Evolutionary conservation across 257 asterid genomes (phyloP).

Genomic region (Echium plantagineum): DNA sequence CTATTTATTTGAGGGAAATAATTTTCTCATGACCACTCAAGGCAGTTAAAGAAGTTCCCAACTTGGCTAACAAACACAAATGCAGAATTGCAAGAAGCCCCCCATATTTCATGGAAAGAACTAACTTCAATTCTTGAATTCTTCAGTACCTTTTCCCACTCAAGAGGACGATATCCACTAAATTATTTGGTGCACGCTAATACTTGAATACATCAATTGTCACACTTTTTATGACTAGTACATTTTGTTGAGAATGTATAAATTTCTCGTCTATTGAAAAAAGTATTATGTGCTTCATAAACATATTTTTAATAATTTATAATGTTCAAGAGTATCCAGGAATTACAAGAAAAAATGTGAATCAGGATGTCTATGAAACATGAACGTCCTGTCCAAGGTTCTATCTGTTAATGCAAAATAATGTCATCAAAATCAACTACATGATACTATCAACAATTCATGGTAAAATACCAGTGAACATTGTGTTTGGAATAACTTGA

Average conservation of each 20-base stretch:
- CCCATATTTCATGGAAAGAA: neutral
- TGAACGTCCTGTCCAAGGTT: neutral
- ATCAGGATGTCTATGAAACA: too few species aligned
- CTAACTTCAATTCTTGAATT: neutral
- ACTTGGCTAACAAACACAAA: neutral
- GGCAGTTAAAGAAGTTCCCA: neutral
- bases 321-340: too few species aligned
- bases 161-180: too few species aligned
- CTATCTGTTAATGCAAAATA: neutral
- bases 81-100: neutral
- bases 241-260: too few species aligned
- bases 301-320: too few species aligned
- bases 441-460: neutral
- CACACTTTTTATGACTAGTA: too few species aligned
- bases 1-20: conserved; percentile 21
- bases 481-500: neutral
- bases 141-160: neutral
- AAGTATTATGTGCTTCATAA: too few species aligned
- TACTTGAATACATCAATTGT: too few species aligned
- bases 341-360: too few species aligned
- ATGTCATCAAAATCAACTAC: neutral
- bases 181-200: too few species aligned
- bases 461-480: neutral
- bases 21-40: conserved; percentile 21
- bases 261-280: too few species aligned